A percentile compares a stretch with the other conserved stretches of the same genome.
phyloP scores from a whole-genome alignment of 176 grass and related monocot genomes.

The Hyparrhenia diplandra region DNA sequence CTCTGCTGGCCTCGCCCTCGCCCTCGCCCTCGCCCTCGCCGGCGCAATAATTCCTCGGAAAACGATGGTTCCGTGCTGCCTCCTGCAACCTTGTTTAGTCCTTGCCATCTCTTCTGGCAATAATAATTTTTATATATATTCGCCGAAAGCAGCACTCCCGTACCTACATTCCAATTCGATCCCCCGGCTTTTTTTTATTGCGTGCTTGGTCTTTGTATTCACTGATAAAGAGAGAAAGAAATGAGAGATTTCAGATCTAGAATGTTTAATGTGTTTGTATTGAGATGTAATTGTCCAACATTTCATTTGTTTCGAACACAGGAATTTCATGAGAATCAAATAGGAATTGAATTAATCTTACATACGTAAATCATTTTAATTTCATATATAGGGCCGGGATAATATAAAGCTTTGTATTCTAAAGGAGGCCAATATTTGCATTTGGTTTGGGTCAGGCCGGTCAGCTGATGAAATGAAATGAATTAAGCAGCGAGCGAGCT shows the following conservation, averaged over 20 bases:
- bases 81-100: not conserved
- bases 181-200: not conserved
- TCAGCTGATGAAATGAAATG: too few species aligned
- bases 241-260: not conserved
- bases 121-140: not conserved
- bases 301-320: too few species aligned
- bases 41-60: conserved; percentile 18
- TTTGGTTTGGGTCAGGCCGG: too few species aligned
- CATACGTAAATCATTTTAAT: too few species aligned
- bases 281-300: too few species aligned
- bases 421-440: too few species aligned
- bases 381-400: too few species aligned
- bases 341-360: too few species aligned
- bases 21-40: not conserved
- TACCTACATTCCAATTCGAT: not conserved
- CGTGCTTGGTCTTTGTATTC: not conserved
- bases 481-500: too few species aligned
- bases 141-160: conserved; percentile 7
- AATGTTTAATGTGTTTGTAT: not conserved
- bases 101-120: not conserved
- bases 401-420: too few species aligned
- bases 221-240: rapidly evolving
- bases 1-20: not conserved
- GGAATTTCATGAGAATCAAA: too few species aligned
- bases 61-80: conserved; percentile 38